Base-by-base conservation (phyloP, 2,329 filamentous ascomycete species). In the Aspergillus piperis region DNA sequence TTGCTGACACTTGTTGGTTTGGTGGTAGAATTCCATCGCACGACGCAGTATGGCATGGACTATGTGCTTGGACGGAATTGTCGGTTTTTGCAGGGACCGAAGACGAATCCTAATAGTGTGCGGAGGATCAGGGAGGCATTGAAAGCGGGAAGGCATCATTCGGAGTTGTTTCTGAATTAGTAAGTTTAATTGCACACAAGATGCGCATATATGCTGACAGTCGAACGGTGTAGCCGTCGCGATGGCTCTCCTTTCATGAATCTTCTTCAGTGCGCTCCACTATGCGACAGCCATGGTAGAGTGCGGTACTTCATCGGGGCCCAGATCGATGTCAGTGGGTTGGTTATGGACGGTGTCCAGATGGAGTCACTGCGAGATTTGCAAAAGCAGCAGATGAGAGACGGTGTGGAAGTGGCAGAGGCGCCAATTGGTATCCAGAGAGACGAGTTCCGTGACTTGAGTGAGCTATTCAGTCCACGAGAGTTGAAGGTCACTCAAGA, bases 171-270 rank as follows among this genome's bases (percentile, higher is more conserved):
- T 58, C 76, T 93, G 39, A 93, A 93, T 72, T 93, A 90, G 83
- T 86, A 76, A 68, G 82, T 74, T n/a, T 5, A 11, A 21, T 8
- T 17, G n/a, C 23, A 36, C 6, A n/a, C 15, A 8, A 15, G 6
- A 13, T 17, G 7, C 54, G 7, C 6, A 8, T 3, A 19, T 3
- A 7, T 15, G 13, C 5, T 19, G n/a, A 32, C 32, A 21, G 3
- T 5, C 36, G 62, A 58, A 58, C 60, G 62, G 17, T 41, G 57
- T 58, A 86, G 84, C 68, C 84, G 89, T 32, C 85, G 89, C n/a
- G 89, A 92, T 66, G 89, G 89, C 0, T 89, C 88, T 0, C 88
- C 88, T 0, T 92, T 92, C 69, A 88, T 92, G 83, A 92, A 92
- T 62, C 80, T 92, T 2, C 80, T 91, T 23, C 90, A 90, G 86